Evolutionary conservation across 2,329 filamentous ascomycete species (phyloP).

Genomic region (Pseudophaeomoniella oleicola): DNA sequence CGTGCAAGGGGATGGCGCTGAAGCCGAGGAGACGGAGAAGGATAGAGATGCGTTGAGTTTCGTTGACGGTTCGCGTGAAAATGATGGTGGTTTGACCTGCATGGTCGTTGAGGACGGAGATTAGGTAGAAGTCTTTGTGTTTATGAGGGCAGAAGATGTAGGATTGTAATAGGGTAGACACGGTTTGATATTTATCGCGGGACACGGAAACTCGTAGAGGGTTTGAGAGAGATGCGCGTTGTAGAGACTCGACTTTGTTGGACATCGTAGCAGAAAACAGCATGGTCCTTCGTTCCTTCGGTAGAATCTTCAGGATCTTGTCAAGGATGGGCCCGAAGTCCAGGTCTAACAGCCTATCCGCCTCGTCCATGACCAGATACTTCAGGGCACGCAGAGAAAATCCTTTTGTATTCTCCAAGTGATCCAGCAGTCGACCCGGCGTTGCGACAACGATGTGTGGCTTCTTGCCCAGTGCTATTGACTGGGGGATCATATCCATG

Average conservation of each 20-base stretch:
- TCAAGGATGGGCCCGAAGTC: slow-evolving; percentile 88
- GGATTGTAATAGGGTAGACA: slow-evolving; percentile 72
- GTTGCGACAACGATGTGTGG: slow-evolving; percentile 91
- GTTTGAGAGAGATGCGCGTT: slow-evolving; percentile 75
- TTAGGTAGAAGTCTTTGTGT: slow-evolving; percentile 79
- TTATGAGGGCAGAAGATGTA: slow-evolving; percentile 77
- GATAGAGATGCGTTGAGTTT: slow-evolving; percentile 74
- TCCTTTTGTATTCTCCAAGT: slow-evolving; percentile 91
- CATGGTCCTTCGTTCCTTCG: slow-evolving; percentile 61
- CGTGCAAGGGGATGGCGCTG: slow-evolving; percentile 81
- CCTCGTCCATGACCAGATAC: slow-evolving; percentile 90
- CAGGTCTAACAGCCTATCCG: slow-evolving; percentile 79
- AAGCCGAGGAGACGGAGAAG: slow-evolving; percentile 74
- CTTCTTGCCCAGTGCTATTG: slow-evolving; percentile 86
- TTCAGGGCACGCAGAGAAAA: slow-evolving; percentile 72
- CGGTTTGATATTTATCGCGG: slow-evolving; percentile 76
- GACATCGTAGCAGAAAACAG: slow-evolving; percentile 93
- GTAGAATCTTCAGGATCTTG: slow-evolving; percentile 82
- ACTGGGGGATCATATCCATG: slow-evolving; percentile 86
- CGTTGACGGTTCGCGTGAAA: slow-evolving; percentile 83
- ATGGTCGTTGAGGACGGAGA: slow-evolving; percentile 75
- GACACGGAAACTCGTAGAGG: slow-evolving; percentile 73
- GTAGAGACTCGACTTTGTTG: slow-evolving; percentile 81
- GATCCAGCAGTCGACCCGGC: slow-evolving; percentile 75
- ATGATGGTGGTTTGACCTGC: slow-evolving; percentile 76